A percentile compares a stretch with the other conserved stretches of the same genome.
phyloP scores from a whole-genome alignment of 2,329 filamentous ascomycete species.

The Colletotrichum spaethianum region DNA sequence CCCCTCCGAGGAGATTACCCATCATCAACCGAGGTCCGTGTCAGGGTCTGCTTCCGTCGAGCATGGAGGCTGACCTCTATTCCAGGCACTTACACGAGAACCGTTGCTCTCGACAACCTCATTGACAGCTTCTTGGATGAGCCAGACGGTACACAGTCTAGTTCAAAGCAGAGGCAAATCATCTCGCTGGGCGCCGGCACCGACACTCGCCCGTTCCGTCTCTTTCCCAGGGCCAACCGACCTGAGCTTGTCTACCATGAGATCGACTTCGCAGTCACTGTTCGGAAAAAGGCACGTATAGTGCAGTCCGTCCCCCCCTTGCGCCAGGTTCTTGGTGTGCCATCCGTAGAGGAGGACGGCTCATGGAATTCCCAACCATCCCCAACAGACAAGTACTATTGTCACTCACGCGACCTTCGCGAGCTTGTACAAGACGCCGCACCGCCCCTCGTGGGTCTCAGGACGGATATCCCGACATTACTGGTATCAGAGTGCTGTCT shows the following conservation, averaged over 20 bases:
- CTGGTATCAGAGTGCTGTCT: constrained; percentile 96
- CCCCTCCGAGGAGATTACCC: constrained; percentile 78
- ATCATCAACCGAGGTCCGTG: constrained; percentile 91
- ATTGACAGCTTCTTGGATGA: constrained; percentile 78
- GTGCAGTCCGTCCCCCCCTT: constrained; percentile 63
- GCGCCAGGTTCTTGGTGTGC: constrained; percentile 55
- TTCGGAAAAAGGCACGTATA: constrained; percentile 73
- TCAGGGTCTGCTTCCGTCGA: constrained; percentile 40
- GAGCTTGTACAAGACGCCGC: constrained; percentile 58
- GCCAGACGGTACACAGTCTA: constrained; percentile 45
- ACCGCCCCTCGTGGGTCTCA: constrained; percentile 54
- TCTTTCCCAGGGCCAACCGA: constrained; percentile 66
- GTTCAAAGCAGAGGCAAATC: constrained; percentile 74
- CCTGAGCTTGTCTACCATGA: constrained; percentile 84
- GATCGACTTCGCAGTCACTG: constrained; percentile 87
- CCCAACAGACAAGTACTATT: constrained; percentile 62
- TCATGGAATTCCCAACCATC: constrained; percentile 61
- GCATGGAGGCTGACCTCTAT: constrained; percentile 40
- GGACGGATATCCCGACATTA: constrained; percentile 79
- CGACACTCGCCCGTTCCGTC: constrained; percentile 88
- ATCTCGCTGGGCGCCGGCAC: constrained; percentile 94
- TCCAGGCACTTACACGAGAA: constrained; percentile 92
- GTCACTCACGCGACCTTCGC: constrained; percentile 80
- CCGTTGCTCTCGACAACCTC: constrained; percentile 84
- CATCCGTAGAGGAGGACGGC: constrained; percentile 48